These are phyloP conservation scores for Penicillium antarcticum DNA, from an alignment of 495 filamentous ascomycete species.

Conservation along the genomic window DNA sequence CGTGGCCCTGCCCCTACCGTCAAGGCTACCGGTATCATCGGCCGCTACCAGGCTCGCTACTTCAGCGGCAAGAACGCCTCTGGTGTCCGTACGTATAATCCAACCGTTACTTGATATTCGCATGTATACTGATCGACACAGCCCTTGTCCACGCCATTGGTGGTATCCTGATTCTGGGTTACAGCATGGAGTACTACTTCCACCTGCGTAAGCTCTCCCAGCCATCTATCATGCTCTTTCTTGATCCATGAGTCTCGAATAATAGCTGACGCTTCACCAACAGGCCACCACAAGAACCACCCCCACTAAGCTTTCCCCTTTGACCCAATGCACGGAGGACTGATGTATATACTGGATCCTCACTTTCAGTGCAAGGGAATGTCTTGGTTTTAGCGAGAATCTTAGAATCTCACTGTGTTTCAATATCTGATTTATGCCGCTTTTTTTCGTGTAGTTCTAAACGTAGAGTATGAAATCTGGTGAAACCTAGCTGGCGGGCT, in stretches of 20 bases:
- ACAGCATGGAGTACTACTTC: constrained; percentile 99
- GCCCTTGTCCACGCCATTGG: constrained; percentile 84
- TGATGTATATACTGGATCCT: constrained; percentile 42
- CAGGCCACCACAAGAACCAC: constrained; percentile 99
- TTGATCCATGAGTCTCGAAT: not conserved
- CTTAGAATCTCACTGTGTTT: constrained; percentile 26
- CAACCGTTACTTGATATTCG: not conserved
- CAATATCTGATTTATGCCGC: constrained; percentile 13
- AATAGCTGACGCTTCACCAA: constrained; percentile 10
- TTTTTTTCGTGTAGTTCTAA: not conserved
- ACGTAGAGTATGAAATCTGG: not conserved
- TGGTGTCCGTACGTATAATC: constrained; percentile 69
- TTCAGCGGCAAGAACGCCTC: constrained; percentile 84
- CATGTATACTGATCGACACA: constrained; percentile 36
- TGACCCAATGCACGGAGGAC: constrained; percentile 24
- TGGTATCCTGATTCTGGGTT: constrained; percentile 71
- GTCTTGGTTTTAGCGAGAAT: constrained; percentile 29
- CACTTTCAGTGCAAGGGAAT: constrained; percentile 25
- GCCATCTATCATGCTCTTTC: not conserved
- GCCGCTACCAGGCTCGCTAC: constrained; percentile 88
- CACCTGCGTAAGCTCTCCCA: constrained; percentile 76
- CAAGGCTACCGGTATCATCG: constrained; percentile 74
- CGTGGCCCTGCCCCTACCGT: constrained; percentile 78
- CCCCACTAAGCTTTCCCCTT: constrained; percentile 66
- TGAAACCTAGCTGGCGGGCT: not conserved